A percentile compares a stretch with the other conserved stretches of the same genome.
phyloP scores from a whole-genome alignment of 78 protist species.

The Planoprotostelium fungivorum region DNA sequence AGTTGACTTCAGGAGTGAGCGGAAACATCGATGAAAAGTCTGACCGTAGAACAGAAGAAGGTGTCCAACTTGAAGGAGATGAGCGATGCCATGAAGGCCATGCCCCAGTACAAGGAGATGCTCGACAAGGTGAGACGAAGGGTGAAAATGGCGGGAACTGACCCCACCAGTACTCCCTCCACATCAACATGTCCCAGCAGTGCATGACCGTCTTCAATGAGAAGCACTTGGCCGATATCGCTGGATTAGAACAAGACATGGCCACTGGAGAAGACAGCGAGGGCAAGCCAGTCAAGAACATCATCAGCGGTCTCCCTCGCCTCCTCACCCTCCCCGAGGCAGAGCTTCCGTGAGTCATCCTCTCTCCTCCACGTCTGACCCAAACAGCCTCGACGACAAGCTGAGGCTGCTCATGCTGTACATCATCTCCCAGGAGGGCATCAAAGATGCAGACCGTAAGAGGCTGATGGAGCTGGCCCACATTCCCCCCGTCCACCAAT shows the following conservation, averaged over 20 bases:
- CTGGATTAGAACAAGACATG: constrained; percentile 73
- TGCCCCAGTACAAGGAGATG: constrained; percentile 82
- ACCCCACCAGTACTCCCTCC: constrained; percentile 51
- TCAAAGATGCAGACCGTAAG: constrained; percentile 42
- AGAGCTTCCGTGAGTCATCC: not conserved
- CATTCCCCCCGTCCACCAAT: constrained; percentile 41
- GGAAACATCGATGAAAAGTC: not conserved
- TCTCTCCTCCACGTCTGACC: not conserved
- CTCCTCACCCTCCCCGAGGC: constrained; percentile 15
- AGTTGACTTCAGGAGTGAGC: not conserved
- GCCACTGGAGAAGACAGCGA: constrained; percentile 61
- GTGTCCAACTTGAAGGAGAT: constrained; percentile 56
- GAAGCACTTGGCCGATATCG: constrained; percentile 32
- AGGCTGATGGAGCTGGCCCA: constrained; percentile 48
- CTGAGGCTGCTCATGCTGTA: constrained; percentile 58
- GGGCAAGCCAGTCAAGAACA: constrained; percentile 33
- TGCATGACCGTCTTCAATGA: constrained; percentile 49
- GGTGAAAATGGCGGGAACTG: not conserved
- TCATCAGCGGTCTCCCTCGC: constrained; percentile 18
- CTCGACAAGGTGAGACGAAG: constrained; percentile 17
- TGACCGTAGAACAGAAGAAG: not conserved
- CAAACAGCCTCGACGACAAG: constrained; percentile 17
- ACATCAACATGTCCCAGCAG: constrained; percentile 58
- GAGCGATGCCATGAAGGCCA: constrained; percentile 42
- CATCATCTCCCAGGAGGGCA: constrained; percentile 73